A percentile compares a stretch with the other conserved stretches of the same genome.
Conservation (phyloP, 495 filamentous ascomycete species). For the Physcia stellaris region DNA sequence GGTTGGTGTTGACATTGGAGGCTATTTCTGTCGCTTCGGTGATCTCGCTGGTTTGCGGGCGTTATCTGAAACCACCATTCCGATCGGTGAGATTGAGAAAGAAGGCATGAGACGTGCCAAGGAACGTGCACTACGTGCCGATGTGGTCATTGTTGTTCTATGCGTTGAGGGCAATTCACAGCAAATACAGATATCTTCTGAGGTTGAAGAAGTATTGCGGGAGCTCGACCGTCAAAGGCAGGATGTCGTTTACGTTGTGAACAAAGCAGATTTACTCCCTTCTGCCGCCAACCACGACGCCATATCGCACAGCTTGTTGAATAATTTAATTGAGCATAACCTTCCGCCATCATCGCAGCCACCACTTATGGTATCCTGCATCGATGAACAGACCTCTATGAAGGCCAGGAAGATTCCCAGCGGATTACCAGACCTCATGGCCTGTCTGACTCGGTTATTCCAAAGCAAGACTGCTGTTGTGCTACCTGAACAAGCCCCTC, state of each 20-base stretch:
- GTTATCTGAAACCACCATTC: constrained; percentile 2
- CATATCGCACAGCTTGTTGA: neutral
- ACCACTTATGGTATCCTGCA: constrained; percentile 60
- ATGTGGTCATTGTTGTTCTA: constrained; percentile 72
- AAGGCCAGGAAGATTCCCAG: constrained; percentile 37
- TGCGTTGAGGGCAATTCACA: constrained; percentile 18
- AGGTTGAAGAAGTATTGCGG: constrained; percentile 10
- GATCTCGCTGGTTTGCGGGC: constrained; percentile 75
- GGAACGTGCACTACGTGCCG: constrained; percentile 64
- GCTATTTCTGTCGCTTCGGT: constrained; percentile 76
- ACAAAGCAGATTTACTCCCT: constrained; percentile 28
- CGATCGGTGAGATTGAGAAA: constrained; percentile 60
- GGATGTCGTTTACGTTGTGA: constrained; percentile 44
- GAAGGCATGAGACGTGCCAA: constrained; percentile 87
- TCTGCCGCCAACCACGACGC: neutral
- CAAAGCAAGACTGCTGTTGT: constrained; percentile 53
- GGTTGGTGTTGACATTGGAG: constrained; percentile 77
- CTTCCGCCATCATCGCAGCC: neutral
- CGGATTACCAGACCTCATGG: constrained; percentile 53
- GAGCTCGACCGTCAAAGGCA: constrained; percentile 12
- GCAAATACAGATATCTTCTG: constrained; percentile 22
- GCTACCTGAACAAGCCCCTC: too few species aligned
- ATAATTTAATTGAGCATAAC: neutral
- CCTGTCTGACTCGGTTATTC: constrained; percentile 54
- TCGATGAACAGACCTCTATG: constrained; percentile 18